Base-by-base conservation (phyloP, 2,329 filamentous ascomycete genomes). In the Trichoderma harzianum region DNA sequence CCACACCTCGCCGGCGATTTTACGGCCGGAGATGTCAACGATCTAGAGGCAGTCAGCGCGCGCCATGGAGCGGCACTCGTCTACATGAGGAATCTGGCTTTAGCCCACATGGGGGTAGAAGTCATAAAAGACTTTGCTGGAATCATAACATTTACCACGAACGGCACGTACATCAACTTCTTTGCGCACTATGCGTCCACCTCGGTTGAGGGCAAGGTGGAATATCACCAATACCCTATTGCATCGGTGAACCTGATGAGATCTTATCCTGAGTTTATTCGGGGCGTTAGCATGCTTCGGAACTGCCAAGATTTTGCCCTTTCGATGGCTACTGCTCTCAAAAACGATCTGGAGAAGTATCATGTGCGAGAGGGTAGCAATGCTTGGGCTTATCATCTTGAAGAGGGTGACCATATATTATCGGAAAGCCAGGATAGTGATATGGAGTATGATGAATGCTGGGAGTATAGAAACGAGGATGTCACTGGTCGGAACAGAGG, bases 1-100 rank as follows among this genome's bases (percentile, higher is more conserved):
- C 75, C 79, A 5, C 79, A 79, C 32, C 3, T 80, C 1, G 75
- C 76, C 7, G 78, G 77, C 5, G 78, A 80, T 34, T 77, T 73
- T 43, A 30, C 34, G 14, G 76, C 76, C 51, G 70, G 62, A 5
- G 57, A 21, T 7, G 69, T 66, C 7, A 70, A 72, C 7, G 36
- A 75, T 71, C 43, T 77, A 76, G 11, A 72, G 34, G 57, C 18
- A 75, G 12, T 74, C 75, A 73, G 75, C 63, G 71, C 73, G 1
- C 77, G 78, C 51, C 73, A 76, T 51, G 78, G 78, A 7, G 77
- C 78, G 2, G 75, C 77, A 0, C 73, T 80, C 5, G 77, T 78
- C 16, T 76, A 77, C 26, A 75, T 74, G 7, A 73, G 78, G 21
- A 79, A 75, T 26, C 61, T 75, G 11, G 78, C 78, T 28, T 76